phyloP scores from a whole-genome alignment of 2,329 filamentous ascomycete genomes.

The Plectosphaerella plurivora region DNA sequence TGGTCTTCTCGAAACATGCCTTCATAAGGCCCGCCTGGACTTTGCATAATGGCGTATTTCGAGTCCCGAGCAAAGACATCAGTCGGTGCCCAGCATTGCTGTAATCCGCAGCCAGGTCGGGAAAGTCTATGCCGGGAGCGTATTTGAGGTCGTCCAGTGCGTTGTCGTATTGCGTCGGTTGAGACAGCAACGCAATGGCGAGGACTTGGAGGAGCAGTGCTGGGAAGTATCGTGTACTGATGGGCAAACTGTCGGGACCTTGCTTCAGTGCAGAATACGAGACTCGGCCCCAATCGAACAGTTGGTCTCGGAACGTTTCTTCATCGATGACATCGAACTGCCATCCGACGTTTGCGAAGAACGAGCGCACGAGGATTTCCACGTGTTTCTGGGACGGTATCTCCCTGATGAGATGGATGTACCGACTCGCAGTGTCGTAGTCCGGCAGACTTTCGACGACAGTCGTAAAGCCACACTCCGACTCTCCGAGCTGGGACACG shows the following conservation, averaged over 20 bases:
- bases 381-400: conserved; percentile 3
- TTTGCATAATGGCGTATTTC: conserved; percentile 1
- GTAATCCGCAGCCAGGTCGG: conserved; percentile 6
- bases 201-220: conserved; percentile 7
- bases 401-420: conserved; percentile 4
- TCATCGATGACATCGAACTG: conserved; percentile 9
- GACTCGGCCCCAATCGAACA: conserved; percentile 2
- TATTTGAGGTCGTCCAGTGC: conserved; percentile 7
- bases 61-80: not conserved
- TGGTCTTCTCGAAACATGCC: conserved; percentile 7
- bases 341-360: conserved; percentile 8
- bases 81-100: conserved; percentile 5
- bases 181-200: conserved; percentile 4
- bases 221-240: conserved; percentile 4
- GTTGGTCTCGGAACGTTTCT: conserved; percentile 3
- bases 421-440: not conserved
- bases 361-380: conserved; percentile 4
- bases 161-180: conserved; percentile 3
- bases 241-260: conserved; percentile 1
- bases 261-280: conserved; percentile 4
- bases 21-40: conserved; percentile 5
- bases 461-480: not conserved
- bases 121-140: conserved; percentile 6
- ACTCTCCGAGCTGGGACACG: not conserved
- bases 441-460: not conserved